Conservation (phyloP, 2,329 filamentous ascomycete species). For the Botrytis squamosa region DNA sequence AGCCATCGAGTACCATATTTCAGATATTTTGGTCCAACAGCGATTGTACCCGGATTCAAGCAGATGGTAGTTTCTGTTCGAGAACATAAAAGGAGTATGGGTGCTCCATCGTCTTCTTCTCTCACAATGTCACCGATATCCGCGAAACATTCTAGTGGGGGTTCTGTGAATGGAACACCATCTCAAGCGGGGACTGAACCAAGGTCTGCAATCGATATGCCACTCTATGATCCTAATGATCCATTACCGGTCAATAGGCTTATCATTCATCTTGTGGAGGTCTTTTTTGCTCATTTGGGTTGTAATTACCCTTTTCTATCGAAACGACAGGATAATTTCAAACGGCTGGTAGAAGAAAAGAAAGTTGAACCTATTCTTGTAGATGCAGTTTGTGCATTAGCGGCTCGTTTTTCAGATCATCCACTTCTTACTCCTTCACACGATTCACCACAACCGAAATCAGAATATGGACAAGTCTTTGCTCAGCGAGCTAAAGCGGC, state of each 20-base stretch:
- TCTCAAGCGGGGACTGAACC: conserved; percentile 32
- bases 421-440: conserved; percentile 51
- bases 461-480: conserved; percentile 74
- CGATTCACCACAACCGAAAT: conserved; percentile 51
- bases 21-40: conserved; percentile 85
- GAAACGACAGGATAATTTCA: conserved; percentile 62
- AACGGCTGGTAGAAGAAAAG: conserved; percentile 69
- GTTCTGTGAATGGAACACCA: conserved; percentile 26
- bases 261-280: conserved; percentile 73
- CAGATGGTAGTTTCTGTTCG: conserved; percentile 83
- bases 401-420: conserved; percentile 71
- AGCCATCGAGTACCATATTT: conserved; percentile 79
- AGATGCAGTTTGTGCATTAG: conserved; percentile 79
- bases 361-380: conserved; percentile 63
- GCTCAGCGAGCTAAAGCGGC: conserved; percentile 80
- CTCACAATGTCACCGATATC: conserved; percentile 35
- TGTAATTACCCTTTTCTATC: conserved; percentile 82
- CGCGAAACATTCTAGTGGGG: conserved; percentile 24
- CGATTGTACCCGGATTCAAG: conserved; percentile 88
- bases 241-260: conserved; percentile 68
- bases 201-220: conserved; percentile 46
- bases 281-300: conserved; percentile 78
- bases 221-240: conserved; percentile 75
- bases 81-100: conserved; percentile 59
- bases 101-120: conserved; percentile 32